phyloP scores from a whole-genome alignment of 1,139 yeast species.

The Candida labiduridarum region DNA sequence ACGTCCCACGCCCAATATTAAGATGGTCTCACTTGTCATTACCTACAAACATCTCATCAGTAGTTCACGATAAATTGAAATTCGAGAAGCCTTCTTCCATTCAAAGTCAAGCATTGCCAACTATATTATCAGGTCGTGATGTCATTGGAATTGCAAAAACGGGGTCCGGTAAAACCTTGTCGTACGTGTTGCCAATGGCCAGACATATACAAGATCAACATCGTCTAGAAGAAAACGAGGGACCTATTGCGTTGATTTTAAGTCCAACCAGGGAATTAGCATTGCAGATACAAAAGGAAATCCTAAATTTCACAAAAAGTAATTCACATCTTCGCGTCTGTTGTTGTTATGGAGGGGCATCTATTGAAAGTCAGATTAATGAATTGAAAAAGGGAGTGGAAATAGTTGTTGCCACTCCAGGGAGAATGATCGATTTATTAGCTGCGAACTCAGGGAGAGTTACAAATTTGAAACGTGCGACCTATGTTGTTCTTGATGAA shows the following conservation, averaged over 20 bases:
- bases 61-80: constrained; percentile 50
- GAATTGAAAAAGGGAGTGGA: constrained; percentile 79
- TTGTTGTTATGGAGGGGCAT: constrained; percentile 95
- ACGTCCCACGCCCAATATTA: constrained; percentile 66
- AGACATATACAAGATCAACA: constrained; percentile 79
- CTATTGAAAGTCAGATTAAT: constrained; percentile 79
- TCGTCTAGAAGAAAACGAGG: constrained; percentile 54
- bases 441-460: constrained; percentile 85
- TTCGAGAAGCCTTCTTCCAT: constrained; percentile 79
- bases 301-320: constrained; percentile 56
- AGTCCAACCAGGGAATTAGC: constrained; percentile 96
- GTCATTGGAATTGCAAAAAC: constrained; percentile 94
- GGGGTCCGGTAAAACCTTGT: constrained; percentile 94
- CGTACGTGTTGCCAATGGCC: constrained; percentile 81
- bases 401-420: constrained; percentile 92
- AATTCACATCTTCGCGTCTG: constrained; percentile 49
- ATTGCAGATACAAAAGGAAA: constrained; percentile 75
- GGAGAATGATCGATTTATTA: constrained; percentile 85
- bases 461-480: constrained; percentile 65
- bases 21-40: constrained; percentile 86
- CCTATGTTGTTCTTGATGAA: constrained; percentile 88
- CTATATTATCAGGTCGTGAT: constrained; percentile 87
- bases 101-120: constrained; percentile 90
- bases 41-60: constrained; percentile 56
- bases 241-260: constrained; percentile 80